Base-by-base conservation (phyloP, 495 filamentous ascomycete species). In the Oidiodendron maius region DNA sequence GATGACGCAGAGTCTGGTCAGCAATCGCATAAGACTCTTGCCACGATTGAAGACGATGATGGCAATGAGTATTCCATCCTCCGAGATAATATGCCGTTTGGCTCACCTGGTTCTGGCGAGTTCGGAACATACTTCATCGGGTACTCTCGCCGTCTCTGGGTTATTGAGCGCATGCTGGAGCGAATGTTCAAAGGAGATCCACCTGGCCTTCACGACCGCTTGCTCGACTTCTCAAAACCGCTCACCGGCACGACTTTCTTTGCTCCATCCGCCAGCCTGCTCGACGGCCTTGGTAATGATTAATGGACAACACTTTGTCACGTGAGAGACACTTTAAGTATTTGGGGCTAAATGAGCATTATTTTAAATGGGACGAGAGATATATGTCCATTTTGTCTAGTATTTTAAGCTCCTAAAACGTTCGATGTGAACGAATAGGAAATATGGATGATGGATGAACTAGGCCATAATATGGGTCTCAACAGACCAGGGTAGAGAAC, bases 121-220 rank as follows among this genome's bases (percentile, higher is more conserved):
- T 79, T 77, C 46, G 77, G 77, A 13, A 81, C 76, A 1, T 81
- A 79, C 55, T 79, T 81, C 40, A 79, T 79, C 50, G 77, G 75
- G 4, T 81, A 81, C 51, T 74, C 76, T 11, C 58, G 69, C 2
- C 59, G 64, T 3, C 47, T 81, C 3, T 81, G 76, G 75, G 76
- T 81, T 2, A 71, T 78, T 51, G 77, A 81, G 60, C 64, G 65
- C 53, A 81, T 81, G 76, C 48, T 79, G 50, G 65, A 78, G 54
- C 63, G 71, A 4, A 81, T 81, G 75, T 79, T 78, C 57, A 48
- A 77, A 28, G 77, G 77, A 1, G 45, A 75, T 38, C 77, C 77
- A 0, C 70, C 72, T 2, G 77, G 77, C 0, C 37, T 76, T 41
- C 74, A 81, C 56, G 77, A 81, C 61, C 73, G 69, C 0, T 56